Evolutionary conservation across 495 filamentous ascomycete species (phyloP).

Genomic region (Lasiosphaeris hirsuta): DNA sequence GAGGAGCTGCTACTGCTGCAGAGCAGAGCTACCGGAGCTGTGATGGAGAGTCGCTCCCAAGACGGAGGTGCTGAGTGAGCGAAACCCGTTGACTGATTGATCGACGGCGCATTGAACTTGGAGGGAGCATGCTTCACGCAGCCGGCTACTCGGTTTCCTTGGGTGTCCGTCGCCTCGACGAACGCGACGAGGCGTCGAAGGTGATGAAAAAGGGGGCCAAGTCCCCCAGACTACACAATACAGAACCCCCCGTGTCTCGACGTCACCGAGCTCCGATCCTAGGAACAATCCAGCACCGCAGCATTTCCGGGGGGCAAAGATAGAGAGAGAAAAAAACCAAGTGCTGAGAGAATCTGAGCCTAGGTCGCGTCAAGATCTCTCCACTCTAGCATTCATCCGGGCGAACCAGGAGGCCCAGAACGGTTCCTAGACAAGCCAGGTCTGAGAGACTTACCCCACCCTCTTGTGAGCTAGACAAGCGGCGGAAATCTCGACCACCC

Average conservation of each 20-base stretch:
- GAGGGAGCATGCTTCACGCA: background rate
- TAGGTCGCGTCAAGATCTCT: conserved; percentile 16
- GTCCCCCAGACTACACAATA: background rate
- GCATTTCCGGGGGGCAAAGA: conserved; percentile 7
- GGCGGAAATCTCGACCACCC: conserved; percentile 19
- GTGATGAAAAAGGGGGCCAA: conserved; percentile 5
- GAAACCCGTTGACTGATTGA: conserved; percentile 6
- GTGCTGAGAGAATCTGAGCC: conserved; percentile 9
- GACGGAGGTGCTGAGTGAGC: conserved; percentile 7
- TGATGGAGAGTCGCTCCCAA: too few species aligned
- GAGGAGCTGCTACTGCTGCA: too few species aligned
- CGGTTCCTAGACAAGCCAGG: conserved; percentile 8
- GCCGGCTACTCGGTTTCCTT: too few species aligned
- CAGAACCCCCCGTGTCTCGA: background rate
- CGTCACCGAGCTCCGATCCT: conserved; percentile 5
- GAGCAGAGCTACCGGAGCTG: too few species aligned
- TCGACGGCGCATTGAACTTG: background rate
- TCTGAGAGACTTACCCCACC: conserved; percentile 20
- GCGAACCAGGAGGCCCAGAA: conserved; percentile 28
- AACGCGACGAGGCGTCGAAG: background rate
- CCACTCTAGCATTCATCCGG: conserved; percentile 31
- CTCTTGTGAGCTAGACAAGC: conserved; percentile 15
- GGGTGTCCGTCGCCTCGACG: too few species aligned
- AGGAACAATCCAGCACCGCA: background rate
- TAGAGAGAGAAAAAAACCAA: conserved; percentile 14